Percentiles rank a stretch among this genome's conserved stretches.
These are phyloP conservation scores for Crithidia sp. DNA, from an alignment of 208 protist species.

Conservation along the genomic window DNA sequence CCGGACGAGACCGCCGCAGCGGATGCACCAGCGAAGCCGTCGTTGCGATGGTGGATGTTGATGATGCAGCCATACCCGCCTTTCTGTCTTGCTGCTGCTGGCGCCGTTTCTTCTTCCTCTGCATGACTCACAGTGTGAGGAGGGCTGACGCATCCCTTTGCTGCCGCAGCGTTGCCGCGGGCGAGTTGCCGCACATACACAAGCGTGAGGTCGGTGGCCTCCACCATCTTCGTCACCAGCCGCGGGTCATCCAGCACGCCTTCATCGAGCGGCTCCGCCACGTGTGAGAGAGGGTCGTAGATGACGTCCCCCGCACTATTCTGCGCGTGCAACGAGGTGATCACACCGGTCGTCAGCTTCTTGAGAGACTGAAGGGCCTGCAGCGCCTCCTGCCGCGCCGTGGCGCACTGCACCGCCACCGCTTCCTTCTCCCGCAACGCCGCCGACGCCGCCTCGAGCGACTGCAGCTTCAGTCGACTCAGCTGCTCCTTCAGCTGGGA, in stretches of 20 bases:
- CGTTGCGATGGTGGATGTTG: constrained; percentile 15
- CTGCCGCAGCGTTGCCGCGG: background rate
- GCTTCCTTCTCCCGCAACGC: constrained; percentile 24
- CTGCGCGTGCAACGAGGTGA: constrained; percentile 18
- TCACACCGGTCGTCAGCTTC: constrained; percentile 31
- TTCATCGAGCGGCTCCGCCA: constrained; percentile 26
- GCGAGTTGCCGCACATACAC: constrained; percentile 37
- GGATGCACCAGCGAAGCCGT: background rate
- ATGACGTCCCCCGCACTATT: constrained; percentile 2
- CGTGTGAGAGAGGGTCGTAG: constrained; percentile 36
- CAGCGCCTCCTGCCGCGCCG: constrained; percentile 37
- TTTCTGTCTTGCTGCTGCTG: background rate
- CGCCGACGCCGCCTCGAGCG: constrained; percentile 27
- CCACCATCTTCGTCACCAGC: constrained; percentile 49
- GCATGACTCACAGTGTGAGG: no score
- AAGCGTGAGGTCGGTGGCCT: constrained; percentile 50
- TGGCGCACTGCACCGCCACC: background rate
- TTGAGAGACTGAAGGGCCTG: constrained; percentile 42
- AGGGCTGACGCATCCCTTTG: no score
- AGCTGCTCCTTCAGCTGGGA: constrained; percentile 62
- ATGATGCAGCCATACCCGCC: constrained; percentile 4
- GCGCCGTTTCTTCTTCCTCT: background rate
- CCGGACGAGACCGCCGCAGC: background rate
- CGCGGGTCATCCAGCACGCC: constrained; percentile 50
- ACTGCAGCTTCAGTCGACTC: constrained; percentile 31